Conservation (phyloP, 208 protist genomes). For the Strigomonas galati region DNA sequence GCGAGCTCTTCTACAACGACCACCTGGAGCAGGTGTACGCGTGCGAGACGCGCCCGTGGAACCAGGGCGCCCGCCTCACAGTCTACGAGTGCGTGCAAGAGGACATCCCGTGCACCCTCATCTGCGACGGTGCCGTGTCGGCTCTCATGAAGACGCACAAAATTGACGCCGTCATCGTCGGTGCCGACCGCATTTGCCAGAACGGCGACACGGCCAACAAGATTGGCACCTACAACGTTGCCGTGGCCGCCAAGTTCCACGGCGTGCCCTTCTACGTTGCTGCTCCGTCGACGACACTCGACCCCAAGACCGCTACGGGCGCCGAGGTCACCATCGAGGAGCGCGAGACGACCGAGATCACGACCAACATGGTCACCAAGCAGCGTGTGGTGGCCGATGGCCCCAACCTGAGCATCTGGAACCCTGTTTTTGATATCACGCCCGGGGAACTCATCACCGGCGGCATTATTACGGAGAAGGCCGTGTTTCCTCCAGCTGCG, state of each 20-base stretch:
- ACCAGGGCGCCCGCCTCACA: conserved; percentile 93
- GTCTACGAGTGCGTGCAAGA: conserved; percentile 95
- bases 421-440: conserved; percentile 97
- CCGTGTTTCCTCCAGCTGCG: conserved; percentile 59
- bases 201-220: conserved; percentile 97
- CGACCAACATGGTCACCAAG: conserved; percentile 71
- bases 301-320: conserved; percentile 77
- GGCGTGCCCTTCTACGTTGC: conserved; percentile 92
- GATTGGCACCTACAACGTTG: conserved; percentile 95
- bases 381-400: conserved; percentile 83
- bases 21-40: conserved; percentile 87
- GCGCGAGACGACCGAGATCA: conserved; percentile 89
- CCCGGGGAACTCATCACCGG: conserved; percentile 91
- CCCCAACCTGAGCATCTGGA: conserved; percentile 89
- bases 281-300: conserved; percentile 89
- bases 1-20: conserved; percentile 77
- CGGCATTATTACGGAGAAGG: conserved; percentile 92
- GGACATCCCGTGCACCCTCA: conserved; percentile 89
- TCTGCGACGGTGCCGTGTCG: conserved; percentile 89
- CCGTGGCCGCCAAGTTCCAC: conserved; percentile 88
- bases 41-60: conserved; percentile 95
- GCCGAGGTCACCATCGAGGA: conserved; percentile 91
- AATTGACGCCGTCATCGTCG: conserved; percentile 91
- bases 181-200: conserved; percentile 91
- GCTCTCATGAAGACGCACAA: conserved; percentile 53